These are phyloP conservation scores for Raffaelea arxii DNA, from an alignment of 2,329 filamentous ascomycete species.

Conservation along the genomic window DNA sequence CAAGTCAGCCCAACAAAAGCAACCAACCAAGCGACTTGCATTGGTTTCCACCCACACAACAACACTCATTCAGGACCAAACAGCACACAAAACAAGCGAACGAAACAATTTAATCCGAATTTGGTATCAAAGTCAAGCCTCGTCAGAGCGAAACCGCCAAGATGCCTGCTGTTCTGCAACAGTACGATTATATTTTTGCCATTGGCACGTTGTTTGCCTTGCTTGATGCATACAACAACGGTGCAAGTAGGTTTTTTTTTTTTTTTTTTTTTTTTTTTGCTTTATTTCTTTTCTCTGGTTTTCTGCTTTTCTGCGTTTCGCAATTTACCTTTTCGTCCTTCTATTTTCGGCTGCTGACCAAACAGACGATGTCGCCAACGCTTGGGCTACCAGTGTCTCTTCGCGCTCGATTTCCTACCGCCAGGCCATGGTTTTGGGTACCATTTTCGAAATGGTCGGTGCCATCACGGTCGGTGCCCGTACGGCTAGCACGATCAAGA, in stretches of 20 bases:
- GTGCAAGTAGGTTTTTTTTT: conserved; percentile 48
- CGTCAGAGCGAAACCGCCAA: not conserved
- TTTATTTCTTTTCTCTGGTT: not conserved
- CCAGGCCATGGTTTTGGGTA: conserved; percentile 57
- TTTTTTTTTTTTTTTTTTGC: not conserved
- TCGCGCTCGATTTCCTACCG: conserved; percentile 65
- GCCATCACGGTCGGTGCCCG: conserved; percentile 58
- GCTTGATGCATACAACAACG: conserved; percentile 71
- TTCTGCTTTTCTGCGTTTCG: not conserved
- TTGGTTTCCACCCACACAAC: too few species aligned
- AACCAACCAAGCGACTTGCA: too few species aligned
- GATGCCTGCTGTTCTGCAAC: conserved; percentile 29
- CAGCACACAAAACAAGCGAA: too few species aligned
- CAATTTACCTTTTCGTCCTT: not conserved
- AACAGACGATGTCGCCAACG: conserved; percentile 72
- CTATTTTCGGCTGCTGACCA: too few species aligned
- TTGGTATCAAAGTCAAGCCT: too few species aligned
- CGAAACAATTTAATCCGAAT: too few species aligned
- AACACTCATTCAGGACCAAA: too few species aligned
- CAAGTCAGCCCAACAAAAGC: too few species aligned
- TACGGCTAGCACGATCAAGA: conserved; percentile 71
- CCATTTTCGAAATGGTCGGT: conserved; percentile 58
- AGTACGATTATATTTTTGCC: conserved; percentile 64
- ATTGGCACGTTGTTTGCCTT: conserved; percentile 69
- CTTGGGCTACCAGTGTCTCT: conserved; percentile 73